phyloP scores from a whole-genome alignment of 805 yeast genomes.

The Cyberlindnera japonica region DNA sequence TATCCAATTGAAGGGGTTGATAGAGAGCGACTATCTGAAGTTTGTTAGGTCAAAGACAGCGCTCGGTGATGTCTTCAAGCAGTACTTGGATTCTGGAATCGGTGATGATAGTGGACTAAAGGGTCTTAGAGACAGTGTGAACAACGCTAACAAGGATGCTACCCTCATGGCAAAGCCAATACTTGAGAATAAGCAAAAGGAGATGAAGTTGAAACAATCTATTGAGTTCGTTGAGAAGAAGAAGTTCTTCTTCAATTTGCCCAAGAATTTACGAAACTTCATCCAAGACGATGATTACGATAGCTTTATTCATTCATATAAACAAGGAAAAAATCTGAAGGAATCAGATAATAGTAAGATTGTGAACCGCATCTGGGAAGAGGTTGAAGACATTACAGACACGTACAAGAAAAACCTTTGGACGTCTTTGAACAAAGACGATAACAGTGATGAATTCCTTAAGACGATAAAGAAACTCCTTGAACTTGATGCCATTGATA shows the following conservation, averaged over 20 bases:
- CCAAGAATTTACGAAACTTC: constrained; percentile 41
- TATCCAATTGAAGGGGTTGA: constrained; percentile 44
- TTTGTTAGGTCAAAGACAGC: constrained; percentile 64
- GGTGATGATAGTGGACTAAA: constrained; percentile 30
- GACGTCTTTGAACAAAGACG: constrained; percentile 36
- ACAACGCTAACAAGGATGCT: constrained; percentile 49
- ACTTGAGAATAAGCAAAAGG: constrained; percentile 45
- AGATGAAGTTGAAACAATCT: constrained; percentile 46
- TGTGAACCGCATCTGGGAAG: constrained; percentile 51
- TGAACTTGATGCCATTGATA: constrained; percentile 60
- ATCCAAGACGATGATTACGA: constrained; percentile 53
- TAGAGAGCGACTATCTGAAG: constrained; percentile 56
- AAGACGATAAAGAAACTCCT: constrained; percentile 49
- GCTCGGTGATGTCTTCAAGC: constrained; percentile 55
- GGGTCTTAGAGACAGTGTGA: constrained; percentile 37
- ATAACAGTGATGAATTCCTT: constrained; percentile 30
- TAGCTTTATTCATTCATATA: constrained; percentile 53
- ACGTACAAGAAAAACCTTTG: constrained; percentile 52
- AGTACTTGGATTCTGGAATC: constrained; percentile 41
- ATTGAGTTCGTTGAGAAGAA: constrained; percentile 50
- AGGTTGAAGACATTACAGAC: constrained; percentile 51
- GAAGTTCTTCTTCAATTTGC: constrained; percentile 53
- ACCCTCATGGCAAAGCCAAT: constrained; percentile 58
- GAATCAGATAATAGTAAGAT: constrained; percentile 34
- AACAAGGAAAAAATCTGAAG: constrained; percentile 40